phyloP scores from a whole-genome alignment of 2,329 filamentous ascomycete genomes.

The Sporothrix euskadiensis region DNA sequence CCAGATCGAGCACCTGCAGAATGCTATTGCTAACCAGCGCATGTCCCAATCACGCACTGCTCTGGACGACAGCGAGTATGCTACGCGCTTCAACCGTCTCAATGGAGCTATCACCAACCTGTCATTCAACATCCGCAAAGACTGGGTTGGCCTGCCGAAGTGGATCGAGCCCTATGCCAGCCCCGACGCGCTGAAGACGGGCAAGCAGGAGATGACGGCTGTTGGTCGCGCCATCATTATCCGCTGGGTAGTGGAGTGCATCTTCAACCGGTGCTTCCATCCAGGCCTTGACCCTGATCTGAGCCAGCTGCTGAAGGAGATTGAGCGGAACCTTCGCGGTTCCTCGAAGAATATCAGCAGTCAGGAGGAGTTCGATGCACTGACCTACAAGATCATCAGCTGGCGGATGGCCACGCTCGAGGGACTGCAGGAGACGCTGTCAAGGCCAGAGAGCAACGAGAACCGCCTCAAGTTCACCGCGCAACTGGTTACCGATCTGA shows the following conservation, averaged over 20 bases:
- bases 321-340: conserved; percentile 83
- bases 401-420: conserved; percentile 95
- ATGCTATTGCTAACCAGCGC: conserved; percentile 94
- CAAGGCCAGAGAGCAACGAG: conserved; percentile 63
- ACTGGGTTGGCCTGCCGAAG: conserved; percentile 77
- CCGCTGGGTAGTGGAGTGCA: conserved; percentile 84
- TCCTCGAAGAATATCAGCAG: conserved; percentile 72
- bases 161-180: conserved; percentile 84
- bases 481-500: conserved; percentile 67
- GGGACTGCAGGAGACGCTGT: conserved; percentile 73
- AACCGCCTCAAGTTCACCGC: conserved; percentile 70
- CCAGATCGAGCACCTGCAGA: conserved; percentile 92
- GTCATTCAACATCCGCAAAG: conserved; percentile 92
- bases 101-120: conserved; percentile 94
- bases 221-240: conserved; percentile 87
- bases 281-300: conserved; percentile 76
- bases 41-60: conserved; percentile 92
- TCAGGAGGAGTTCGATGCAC: conserved; percentile 84
- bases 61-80: conserved; percentile 93
- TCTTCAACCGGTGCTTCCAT: conserved; percentile 92
- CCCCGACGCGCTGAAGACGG: conserved; percentile 78
- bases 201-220: conserved; percentile 97
- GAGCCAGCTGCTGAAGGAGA: conserved; percentile 76
- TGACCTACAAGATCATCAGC: conserved; percentile 82
- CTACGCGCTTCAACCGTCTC: conserved; percentile 81